Conservation (phyloP, 148 eudicot genomes). For the Dysphania ambrosioides region DNA sequence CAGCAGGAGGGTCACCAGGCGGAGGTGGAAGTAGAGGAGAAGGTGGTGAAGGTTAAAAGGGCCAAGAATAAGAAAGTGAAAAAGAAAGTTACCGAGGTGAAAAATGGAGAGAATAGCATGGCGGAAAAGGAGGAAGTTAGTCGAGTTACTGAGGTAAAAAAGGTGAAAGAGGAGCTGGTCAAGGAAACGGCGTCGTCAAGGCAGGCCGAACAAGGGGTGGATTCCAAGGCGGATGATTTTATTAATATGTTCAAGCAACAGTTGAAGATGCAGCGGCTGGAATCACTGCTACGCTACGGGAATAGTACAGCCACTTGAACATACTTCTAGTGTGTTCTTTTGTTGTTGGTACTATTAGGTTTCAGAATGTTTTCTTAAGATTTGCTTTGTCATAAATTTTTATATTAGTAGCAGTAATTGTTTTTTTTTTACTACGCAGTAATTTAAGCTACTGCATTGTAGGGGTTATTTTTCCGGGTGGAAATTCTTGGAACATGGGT, state of each 20-base stretch:
- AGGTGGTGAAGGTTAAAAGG: constrained; percentile 34
- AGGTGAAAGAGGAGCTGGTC: not conserved
- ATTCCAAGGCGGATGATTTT: constrained; percentile 72
- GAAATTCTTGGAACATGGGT: too few species aligned
- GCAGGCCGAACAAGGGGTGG: constrained; percentile 47
- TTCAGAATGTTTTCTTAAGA: not conserved
- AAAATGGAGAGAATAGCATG: too few species aligned
- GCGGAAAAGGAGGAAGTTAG: too few species aligned
- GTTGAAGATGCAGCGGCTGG: constrained; percentile 65
- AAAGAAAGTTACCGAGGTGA: not conserved
- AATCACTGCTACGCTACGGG: constrained; percentile 52
- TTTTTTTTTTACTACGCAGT: not conserved
- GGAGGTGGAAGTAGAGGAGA: constrained; percentile 8
- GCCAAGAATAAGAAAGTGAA: constrained; percentile 12
- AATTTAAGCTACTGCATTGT: too few species aligned
- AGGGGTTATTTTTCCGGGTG: too few species aligned
- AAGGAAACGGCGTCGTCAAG: constrained; percentile 23
- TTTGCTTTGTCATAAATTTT: not conserved
- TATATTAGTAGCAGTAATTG: not conserved
- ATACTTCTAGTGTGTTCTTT: not conserved
- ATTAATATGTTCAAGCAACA: constrained; percentile 69
- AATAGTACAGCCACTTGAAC: not conserved
- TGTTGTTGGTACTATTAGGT: not conserved
- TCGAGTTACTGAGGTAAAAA: not conserved
- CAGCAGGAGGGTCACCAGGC: not conserved